Evolutionary conservation across 1,284 basidiomycete genomes (phyloP).

Genomic region (Pterula multifida): DNA sequence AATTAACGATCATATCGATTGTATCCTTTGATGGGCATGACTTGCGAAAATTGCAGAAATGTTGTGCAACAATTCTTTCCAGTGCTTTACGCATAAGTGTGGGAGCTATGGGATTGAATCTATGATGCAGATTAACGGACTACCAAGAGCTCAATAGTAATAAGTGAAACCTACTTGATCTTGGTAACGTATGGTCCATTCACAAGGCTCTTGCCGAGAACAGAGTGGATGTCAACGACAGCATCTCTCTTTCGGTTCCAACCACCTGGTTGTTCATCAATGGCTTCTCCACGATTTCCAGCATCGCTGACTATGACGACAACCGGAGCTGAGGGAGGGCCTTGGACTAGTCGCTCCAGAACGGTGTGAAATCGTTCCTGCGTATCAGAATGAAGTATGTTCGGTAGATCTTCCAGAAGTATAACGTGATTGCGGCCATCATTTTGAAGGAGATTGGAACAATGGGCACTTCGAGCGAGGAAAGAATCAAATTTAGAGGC

Average conservation of each 20-base stretch:
- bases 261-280: conserved; percentile 33
- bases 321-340: conserved; percentile 43
- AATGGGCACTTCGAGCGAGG: conserved; percentile 59
- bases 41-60: conserved; percentile 25
- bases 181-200: conserved; percentile 57
- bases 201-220: conserved; percentile 51
- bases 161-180: conserved; percentile 43
- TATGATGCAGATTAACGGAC: conserved; percentile 18
- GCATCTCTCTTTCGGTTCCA: conserved; percentile 33
- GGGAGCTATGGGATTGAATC: conserved; percentile 86
- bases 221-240: conserved; percentile 56
- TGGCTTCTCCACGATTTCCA: conserved; percentile 61
- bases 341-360: conserved; percentile 44
- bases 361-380: conserved; percentile 68
- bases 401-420: conserved; percentile 88
- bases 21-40: conserved; percentile 46
- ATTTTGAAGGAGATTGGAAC: conserved; percentile 40
- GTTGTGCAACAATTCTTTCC: conserved; percentile 42
- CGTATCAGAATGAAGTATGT: conserved; percentile 69
- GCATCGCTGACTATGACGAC: conserved; percentile 81
- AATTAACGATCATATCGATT: conserved; percentile 65
- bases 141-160: neutral
- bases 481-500: conserved; percentile 73
- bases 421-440: conserved; percentile 38
- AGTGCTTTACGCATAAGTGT: conserved; percentile 79